Evolutionary conservation across 73 alveolate genomes (phyloP).

Genomic region (Breviolum minutum): DNA sequence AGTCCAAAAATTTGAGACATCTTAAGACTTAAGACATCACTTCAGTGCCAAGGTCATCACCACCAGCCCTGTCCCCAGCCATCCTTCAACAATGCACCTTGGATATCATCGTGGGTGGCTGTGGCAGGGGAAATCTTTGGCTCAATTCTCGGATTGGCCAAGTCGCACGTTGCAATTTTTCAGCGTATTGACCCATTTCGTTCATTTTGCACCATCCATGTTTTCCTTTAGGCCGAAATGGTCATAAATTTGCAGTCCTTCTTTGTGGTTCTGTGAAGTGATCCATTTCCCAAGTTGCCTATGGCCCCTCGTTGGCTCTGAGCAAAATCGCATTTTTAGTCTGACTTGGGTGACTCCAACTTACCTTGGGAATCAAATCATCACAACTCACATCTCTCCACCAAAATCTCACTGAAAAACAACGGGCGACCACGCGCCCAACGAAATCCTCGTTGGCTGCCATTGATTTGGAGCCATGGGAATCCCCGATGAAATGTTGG

Average conservation of each 20-base stretch:
- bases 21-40: too few species aligned
- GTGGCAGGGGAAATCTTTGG: neutral
- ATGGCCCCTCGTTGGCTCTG: too few species aligned
- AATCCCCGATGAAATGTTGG: constrained; percentile 6
- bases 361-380: too few species aligned
- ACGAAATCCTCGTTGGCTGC: too few species aligned
- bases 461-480: neutral
- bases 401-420: too few species aligned
- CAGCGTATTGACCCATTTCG: neutral
- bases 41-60: constrained; percentile 43
- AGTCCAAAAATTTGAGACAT: too few species aligned
- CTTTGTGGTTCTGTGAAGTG: neutral
- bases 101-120: neutral
- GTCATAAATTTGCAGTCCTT: neutral
- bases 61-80: constrained; percentile 90
- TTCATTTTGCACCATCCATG: too few species aligned
- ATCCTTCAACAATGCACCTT: constrained; percentile 78
- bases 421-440: too few species aligned
- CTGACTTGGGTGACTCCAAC: too few species aligned
- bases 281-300: too few species aligned
- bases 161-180: neutral
- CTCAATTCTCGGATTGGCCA: neutral
- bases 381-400: too few species aligned
- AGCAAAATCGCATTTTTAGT: too few species aligned
- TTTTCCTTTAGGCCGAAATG: neutral